A percentile compares a stretch with the other conserved stretches of the same genome.
Conservation (phyloP, 345 rosid genomes). For the Linum tenue region DNA sequence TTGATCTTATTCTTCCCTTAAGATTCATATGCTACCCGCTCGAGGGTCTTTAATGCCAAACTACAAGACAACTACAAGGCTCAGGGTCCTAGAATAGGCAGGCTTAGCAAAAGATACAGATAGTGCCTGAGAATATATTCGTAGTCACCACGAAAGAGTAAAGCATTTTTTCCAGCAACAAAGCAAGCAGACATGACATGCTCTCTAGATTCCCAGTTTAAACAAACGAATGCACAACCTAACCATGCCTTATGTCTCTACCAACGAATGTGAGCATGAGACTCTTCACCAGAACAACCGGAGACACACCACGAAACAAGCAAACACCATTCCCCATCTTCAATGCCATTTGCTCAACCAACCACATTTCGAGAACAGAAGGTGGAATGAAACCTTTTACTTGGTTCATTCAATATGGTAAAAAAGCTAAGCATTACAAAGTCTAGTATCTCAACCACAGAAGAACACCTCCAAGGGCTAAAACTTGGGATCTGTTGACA, state of each 20-base stretch:
- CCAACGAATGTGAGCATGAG: neutral
- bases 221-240: neutral
- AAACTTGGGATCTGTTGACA: slow-evolving; percentile 15
- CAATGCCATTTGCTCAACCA: slow-evolving; percentile 5
- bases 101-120: slow-evolving; percentile 8
- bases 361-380: slow-evolving; percentile 1
- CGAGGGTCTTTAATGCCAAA: slow-evolving; percentile 9
- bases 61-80: slow-evolving; percentile 1
- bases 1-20: neutral
- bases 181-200: neutral
- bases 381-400: slow-evolving; percentile 9
- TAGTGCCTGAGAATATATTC: slow-evolving; percentile 20
- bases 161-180: slow-evolving; percentile 9
- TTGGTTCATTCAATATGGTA: slow-evolving; percentile 18
- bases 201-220: neutral
- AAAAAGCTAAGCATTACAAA: slow-evolving; percentile 10
- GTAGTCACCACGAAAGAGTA: slow-evolving; percentile 15
- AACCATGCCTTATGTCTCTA: neutral
- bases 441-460: slow-evolving; percentile 7
- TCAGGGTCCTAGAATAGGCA: slow-evolving; percentile 2
- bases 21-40: slow-evolving; percentile 3
- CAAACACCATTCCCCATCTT: neutral
- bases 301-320: neutral
- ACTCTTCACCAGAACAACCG: slow-evolving; percentile 3
- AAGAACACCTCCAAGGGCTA: slow-evolving; percentile 15